These are phyloP conservation scores for Cucurbita maxima DNA, from an alignment of 306 rosid genomes.

Conservation along the genomic window DNA sequence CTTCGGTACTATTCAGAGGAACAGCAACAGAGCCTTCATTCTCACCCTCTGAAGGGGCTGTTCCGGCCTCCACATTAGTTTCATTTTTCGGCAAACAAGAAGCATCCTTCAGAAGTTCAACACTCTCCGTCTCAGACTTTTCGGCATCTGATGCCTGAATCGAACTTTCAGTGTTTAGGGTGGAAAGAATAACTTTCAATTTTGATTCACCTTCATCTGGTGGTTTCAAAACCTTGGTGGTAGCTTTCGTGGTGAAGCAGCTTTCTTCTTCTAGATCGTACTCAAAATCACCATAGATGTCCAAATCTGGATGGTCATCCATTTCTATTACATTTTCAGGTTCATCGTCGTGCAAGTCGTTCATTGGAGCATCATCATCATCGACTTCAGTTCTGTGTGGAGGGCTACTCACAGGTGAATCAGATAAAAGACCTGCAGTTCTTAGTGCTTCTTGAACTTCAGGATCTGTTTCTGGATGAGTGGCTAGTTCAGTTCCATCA, in stretches of 20 bases:
- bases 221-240: conserved; percentile 34
- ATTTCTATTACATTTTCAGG: conserved; percentile 58
- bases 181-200: conserved; percentile 76
- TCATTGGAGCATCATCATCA: conserved; percentile 20
- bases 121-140: conserved; percentile 19
- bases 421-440: conserved; percentile 80
- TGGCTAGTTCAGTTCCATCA: conserved; percentile 30
- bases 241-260: conserved; percentile 50
- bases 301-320: conserved; percentile 60
- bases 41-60: conserved; percentile 21
- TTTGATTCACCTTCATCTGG: conserved; percentile 49
- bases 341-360: conserved; percentile 19
- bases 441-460: conserved; percentile 60
- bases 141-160: conserved; percentile 20
- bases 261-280: conserved; percentile 86
- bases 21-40: conserved; percentile 24
- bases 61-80: conserved; percentile 11
- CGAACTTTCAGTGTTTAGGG: conserved; percentile 32
- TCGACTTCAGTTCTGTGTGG: conserved; percentile 17
- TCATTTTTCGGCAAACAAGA: conserved; percentile 22
- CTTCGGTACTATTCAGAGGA: conserved; percentile 45
- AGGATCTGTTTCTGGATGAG: conserved; percentile 34
- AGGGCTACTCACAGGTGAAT: conserved; percentile 84
- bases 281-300: conserved; percentile 93
- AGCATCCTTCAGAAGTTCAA: conserved; percentile 26